These are phyloP conservation scores for Dimargaris verticillata DNA, from an alignment of 192 early-diverging fungal species.

Conservation along the genomic window DNA sequence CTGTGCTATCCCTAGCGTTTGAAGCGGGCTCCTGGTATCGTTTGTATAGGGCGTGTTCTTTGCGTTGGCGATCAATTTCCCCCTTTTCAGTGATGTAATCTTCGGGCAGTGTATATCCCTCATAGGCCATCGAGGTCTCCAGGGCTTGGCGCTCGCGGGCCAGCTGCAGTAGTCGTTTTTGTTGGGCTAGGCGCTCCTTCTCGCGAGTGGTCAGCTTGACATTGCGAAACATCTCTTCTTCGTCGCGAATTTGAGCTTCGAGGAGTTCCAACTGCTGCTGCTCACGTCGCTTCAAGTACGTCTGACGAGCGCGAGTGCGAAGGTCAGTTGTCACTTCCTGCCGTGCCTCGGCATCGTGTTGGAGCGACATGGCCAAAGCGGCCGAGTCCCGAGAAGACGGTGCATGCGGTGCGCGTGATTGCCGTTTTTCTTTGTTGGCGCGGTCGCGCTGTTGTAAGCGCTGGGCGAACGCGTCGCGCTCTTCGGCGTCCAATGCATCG, in stretches of 20 bases:
- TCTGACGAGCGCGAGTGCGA: constrained; percentile 75
- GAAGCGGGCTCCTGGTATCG: constrained; percentile 71
- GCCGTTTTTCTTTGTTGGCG: constrained; percentile 46
- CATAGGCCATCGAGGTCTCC: constrained; percentile 57
- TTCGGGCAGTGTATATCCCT: constrained; percentile 77
- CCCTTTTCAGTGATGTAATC: constrained; percentile 98
- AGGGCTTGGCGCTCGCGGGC: constrained; percentile 72
- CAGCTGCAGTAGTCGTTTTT: constrained; percentile 65
- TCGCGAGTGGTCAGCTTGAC: constrained; percentile 66
- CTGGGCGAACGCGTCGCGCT: constrained; percentile 82
- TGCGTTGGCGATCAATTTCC: constrained; percentile 89
- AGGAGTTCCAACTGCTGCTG: constrained; percentile 61
- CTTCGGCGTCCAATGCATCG: constrained; percentile 72
- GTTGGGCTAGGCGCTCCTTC: constrained; percentile 56
- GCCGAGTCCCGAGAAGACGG: constrained; percentile 21
- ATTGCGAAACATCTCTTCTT: constrained; percentile 61
- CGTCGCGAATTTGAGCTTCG: constrained; percentile 65
- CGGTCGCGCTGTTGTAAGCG: constrained; percentile 68
- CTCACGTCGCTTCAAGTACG: constrained; percentile 81
- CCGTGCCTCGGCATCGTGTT: constrained; percentile 38
- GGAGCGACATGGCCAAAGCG: constrained; percentile 74
- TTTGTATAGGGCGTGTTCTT: constrained; percentile 69
- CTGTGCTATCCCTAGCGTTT: no score
- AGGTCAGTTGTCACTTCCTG: constrained; percentile 50
- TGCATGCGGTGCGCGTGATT: constrained; percentile 37